Percentiles rank a stretch among this genome's conserved stretches.
phyloP scores from a whole-genome alignment of 805 yeast genomes.

The Grigorovia humatica region DNA sequence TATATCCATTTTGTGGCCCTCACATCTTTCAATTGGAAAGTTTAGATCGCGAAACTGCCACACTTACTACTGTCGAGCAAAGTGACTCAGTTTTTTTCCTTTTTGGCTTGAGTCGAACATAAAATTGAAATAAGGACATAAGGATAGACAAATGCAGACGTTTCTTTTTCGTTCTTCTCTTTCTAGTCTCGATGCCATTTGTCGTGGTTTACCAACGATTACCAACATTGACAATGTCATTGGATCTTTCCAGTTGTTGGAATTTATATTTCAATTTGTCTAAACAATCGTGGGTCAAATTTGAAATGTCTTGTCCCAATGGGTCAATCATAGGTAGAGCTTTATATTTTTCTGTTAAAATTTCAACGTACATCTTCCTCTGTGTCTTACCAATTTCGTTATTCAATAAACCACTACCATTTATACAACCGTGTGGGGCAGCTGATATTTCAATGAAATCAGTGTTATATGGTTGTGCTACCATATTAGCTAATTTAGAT shows the following conservation, averaged over 20 bases:
- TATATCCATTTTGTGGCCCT: too few relatives aligned
- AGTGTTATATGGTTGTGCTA: constrained; percentile 53
- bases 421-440: constrained; percentile 95
- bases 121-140: too few relatives aligned
- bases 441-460: constrained; percentile 95
- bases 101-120: too few relatives aligned
- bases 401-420: constrained; percentile 88
- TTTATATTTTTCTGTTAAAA: constrained; percentile 8
- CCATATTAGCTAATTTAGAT: constrained; percentile 4
- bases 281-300: constrained; percentile 1
- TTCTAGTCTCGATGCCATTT: too few relatives aligned
- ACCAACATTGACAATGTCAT: constrained; percentile 5
- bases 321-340: constrained; percentile 10
- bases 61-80: too few relatives aligned
- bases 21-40: too few relatives aligned
- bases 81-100: too few relatives aligned
- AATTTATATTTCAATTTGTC: constrained; percentile 2
- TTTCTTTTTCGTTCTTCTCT: too few relatives aligned
- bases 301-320: constrained; percentile 1
- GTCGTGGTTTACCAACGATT: constrained; percentile 1
- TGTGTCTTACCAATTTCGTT: constrained; percentile 27
- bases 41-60: too few relatives aligned
- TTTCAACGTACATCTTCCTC: constrained; percentile 11
- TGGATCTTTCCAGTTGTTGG: not conserved
- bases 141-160: too few relatives aligned